Conservation (phyloP, 2,329 filamentous ascomycete genomes). For the Furcasterigmium furcatum region DNA sequence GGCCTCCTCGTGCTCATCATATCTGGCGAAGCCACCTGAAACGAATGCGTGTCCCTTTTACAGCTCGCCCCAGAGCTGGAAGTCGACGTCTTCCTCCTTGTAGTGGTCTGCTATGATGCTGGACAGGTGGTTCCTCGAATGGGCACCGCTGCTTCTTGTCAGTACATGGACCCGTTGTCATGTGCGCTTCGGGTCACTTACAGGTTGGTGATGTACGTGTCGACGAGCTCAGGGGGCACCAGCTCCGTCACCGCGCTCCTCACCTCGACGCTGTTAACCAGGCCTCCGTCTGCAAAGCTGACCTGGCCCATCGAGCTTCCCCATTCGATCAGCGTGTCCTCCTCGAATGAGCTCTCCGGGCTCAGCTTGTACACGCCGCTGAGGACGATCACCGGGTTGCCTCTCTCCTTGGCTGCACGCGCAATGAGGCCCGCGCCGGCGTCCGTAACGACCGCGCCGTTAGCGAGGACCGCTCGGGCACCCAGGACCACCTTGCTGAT, state of each 20-base stretch:
- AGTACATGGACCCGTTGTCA: slow-evolving; percentile 2
- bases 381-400: slow-evolving; percentile 82
- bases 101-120: slow-evolving; percentile 74
- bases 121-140: slow-evolving; percentile 70
- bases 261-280: slow-evolving; percentile 76
- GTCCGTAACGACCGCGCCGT: slow-evolving; percentile 81
- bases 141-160: slow-evolving; percentile 49
- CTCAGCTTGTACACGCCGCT: slow-evolving; percentile 93
- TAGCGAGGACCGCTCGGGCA: slow-evolving; percentile 82
- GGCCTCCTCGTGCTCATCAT: no score
- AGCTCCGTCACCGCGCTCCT: slow-evolving; percentile 81
- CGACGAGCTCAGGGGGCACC: slow-evolving; percentile 71
- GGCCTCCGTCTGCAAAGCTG: slow-evolving; percentile 72
- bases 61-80: slow-evolving; percentile 42
- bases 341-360: slow-evolving; percentile 82
- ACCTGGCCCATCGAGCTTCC: slow-evolving; percentile 77
- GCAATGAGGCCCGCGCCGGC: slow-evolving; percentile 83
- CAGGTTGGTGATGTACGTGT: slow-evolving; percentile 81
- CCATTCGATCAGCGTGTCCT: slow-evolving; percentile 80
- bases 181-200: slow-evolving; percentile 26
- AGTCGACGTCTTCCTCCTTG: slow-evolving; percentile 67
- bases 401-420: slow-evolving; percentile 76
- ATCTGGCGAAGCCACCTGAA: not conserved
- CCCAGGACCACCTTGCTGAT: slow-evolving; percentile 94
- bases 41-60: slow-evolving; percentile 17